Conservation (phyloP, 2,329 filamentous ascomycete species). For the Penicillium corylophilum region DNA sequence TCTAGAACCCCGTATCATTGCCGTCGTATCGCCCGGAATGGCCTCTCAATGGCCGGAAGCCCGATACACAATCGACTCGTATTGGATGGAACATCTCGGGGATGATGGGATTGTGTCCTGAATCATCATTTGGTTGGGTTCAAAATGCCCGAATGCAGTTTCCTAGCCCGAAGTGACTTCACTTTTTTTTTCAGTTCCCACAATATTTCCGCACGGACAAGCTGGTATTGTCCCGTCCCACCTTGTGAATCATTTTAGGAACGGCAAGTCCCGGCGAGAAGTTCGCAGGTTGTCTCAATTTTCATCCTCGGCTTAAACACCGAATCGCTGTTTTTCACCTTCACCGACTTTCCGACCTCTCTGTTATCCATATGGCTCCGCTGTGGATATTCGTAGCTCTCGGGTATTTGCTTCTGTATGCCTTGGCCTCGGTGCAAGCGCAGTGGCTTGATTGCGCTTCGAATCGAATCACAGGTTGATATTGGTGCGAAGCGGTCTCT, state of each 20-base stretch:
- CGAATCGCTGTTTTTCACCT: slow-evolving; percentile 6
- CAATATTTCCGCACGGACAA: neutral
- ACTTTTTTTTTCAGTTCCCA: neutral
- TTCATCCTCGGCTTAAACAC: neutral
- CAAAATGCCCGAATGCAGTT: slow-evolving; percentile 10
- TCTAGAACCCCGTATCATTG: slow-evolving; percentile 18
- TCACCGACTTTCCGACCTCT: neutral
- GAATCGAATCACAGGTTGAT: slow-evolving; percentile 23
- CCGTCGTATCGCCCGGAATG: slow-evolving; percentile 6
- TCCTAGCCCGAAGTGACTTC: neutral
- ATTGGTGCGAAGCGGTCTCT: neutral
- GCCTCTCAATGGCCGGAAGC: slow-evolving; percentile 12
- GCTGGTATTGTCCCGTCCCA: slow-evolving; percentile 5
- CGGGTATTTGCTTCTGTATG: slow-evolving; percentile 37
- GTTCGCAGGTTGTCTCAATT: neutral
- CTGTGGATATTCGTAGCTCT: slow-evolving; percentile 37
- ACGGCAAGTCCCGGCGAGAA: neutral
- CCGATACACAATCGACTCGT: slow-evolving; percentile 5
- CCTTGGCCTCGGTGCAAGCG: slow-evolving; percentile 30
- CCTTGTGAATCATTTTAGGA: neutral
- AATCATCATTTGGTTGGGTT: slow-evolving; percentile 17
- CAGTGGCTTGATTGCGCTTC: slow-evolving; percentile 12
- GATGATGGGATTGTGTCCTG: slow-evolving; percentile 4
- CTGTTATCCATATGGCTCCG: slow-evolving; percentile 22
- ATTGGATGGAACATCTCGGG: slow-evolving; percentile 23